Evolutionary conservation across 106 monocot genomes (phyloP).

Genomic region (Allium cepa): DNA sequence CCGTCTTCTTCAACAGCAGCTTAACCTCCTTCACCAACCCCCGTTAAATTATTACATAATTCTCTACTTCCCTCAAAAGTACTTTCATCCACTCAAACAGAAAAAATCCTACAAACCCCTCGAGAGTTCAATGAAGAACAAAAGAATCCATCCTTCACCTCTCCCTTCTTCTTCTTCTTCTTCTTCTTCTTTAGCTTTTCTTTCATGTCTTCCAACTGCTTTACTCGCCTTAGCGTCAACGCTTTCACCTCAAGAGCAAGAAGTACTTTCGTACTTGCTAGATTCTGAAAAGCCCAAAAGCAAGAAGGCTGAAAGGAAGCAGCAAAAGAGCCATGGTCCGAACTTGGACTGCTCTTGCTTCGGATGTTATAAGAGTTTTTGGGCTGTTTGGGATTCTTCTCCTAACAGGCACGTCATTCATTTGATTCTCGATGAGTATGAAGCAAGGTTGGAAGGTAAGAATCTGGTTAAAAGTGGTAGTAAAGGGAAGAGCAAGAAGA

Average conservation of each 20-base stretch:
- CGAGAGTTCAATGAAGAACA: slow-evolving; percentile 11
- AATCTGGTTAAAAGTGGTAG: not conserved
- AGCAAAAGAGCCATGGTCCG: slow-evolving; percentile 16
- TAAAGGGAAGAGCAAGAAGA: not conserved
- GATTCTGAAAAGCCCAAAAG: not conserved
- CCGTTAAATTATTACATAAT: no score
- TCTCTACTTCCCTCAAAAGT: not conserved
- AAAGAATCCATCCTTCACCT: slow-evolving; percentile 30
- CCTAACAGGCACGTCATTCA: slow-evolving; percentile 46
- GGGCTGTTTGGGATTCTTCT: slow-evolving; percentile 42
- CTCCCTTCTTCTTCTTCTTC: not conserved
- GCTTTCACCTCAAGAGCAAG: slow-evolving; percentile 30
- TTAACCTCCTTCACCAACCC: no score
- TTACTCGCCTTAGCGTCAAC: slow-evolving; percentile 27
- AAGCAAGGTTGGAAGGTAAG: slow-evolving; percentile 5
- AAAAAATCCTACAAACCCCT: not conserved
- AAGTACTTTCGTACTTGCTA: slow-evolving; percentile 43
- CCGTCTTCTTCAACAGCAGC: no score
- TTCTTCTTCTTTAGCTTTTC: not conserved
- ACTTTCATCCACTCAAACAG: not conserved
- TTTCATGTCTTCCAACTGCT: slow-evolving; percentile 29
- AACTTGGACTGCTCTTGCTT: slow-evolving; percentile 42
- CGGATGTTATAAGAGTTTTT: slow-evolving; percentile 55
- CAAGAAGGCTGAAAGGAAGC: not conserved
- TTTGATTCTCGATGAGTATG: slow-evolving; percentile 35